A percentile compares a stretch with the other conserved stretches of the same genome.
phyloP scores from a whole-genome alignment of 768 basidiomycete genomes.

The Pholiota molesta region DNA sequence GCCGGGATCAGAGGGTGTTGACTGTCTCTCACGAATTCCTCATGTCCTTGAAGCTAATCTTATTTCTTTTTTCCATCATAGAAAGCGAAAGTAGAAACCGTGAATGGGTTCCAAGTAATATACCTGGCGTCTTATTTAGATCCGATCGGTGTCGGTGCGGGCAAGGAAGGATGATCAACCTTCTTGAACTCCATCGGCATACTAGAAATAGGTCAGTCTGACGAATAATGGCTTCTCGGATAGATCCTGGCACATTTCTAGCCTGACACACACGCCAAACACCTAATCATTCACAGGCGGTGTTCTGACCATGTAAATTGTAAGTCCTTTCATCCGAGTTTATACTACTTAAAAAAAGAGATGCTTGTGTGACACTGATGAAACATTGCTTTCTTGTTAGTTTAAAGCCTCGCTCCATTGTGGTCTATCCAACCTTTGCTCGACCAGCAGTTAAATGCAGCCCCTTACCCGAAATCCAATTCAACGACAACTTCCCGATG shows the following conservation, averaged over 20 bases:
- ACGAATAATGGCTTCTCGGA: slow-evolving; percentile 5
- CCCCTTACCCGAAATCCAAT: slow-evolving; percentile 19
- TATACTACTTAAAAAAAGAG: not conserved
- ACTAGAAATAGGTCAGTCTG: slow-evolving; percentile 5
- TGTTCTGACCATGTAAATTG: not conserved
- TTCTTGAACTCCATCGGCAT: slow-evolving; percentile 5
- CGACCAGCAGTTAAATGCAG: slow-evolving; percentile 14
- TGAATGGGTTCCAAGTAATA: slow-evolving; percentile 3
- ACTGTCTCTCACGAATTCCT: not conserved
- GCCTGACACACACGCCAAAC: slow-evolving; percentile 7
- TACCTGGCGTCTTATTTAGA: not conserved
- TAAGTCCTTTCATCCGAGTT: not conserved
- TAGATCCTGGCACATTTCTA: not conserved
- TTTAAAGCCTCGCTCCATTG: not conserved
- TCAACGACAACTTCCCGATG: slow-evolving; percentile 24
- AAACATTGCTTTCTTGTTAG: not conserved
- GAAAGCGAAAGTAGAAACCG: not conserved
- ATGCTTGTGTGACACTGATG: not conserved
- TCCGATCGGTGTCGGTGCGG: slow-evolving; percentile 3
- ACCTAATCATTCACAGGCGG: slow-evolving; percentile 1
- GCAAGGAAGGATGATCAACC: slow-evolving; percentile 1
- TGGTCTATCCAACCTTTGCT: slow-evolving; percentile 12
- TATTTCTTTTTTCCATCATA: not conserved
- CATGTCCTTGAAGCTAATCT: not conserved
- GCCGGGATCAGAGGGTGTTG: slow-evolving; percentile 6